These are phyloP conservation scores for Chrysoporthe cubensis DNA, from an alignment of 2,329 filamentous ascomycete species.

Conservation along the genomic window DNA sequence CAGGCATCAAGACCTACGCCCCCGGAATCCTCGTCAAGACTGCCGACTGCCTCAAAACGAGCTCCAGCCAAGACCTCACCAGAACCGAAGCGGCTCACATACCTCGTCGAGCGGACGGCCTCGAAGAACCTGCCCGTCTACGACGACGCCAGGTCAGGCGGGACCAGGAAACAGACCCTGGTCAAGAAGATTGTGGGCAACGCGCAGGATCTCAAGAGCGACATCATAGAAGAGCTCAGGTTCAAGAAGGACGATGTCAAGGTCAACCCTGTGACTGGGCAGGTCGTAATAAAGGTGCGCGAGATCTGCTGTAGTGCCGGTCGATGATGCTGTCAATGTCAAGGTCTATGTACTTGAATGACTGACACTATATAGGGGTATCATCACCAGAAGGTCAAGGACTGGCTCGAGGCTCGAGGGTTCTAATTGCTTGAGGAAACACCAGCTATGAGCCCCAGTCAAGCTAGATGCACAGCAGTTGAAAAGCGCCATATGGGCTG, in stretches of 20 bases:
- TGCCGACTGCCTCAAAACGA: slow-evolving; percentile 12
- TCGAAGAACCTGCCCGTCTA: slow-evolving; percentile 79
- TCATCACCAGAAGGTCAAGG: slow-evolving; percentile 24
- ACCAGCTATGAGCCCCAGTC: too few species aligned
- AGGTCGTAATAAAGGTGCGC: slow-evolving; percentile 75
- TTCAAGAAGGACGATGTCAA: slow-evolving; percentile 58
- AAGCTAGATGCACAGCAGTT: background rate
- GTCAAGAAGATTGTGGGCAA: slow-evolving; percentile 83
- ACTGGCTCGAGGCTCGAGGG: slow-evolving; percentile 30
- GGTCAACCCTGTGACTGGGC: slow-evolving; percentile 65
- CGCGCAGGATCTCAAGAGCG: slow-evolving; percentile 61
- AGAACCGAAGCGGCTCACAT: slow-evolving; percentile 54
- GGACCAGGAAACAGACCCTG: slow-evolving; percentile 73
- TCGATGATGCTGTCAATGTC: background rate
- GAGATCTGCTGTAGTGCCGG: background rate
- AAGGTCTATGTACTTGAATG: too few species aligned
- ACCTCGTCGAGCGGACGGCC: slow-evolving; percentile 72
- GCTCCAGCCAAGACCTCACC: slow-evolving; percentile 29
- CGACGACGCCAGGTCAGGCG: slow-evolving; percentile 71
- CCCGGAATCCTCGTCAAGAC: slow-evolving; percentile 23
- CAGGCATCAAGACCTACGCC: background rate
- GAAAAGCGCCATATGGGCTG: background rate
- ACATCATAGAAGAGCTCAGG: slow-evolving; percentile 63
- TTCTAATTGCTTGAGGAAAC: slow-evolving; percentile 19
- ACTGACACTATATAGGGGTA: slow-evolving; percentile 19